Evolutionary conservation across 176 grass and related monocot genomes (phyloP), one percentile per base, ranked within the genome.

Genomic region (Lolium perenne): DNA sequence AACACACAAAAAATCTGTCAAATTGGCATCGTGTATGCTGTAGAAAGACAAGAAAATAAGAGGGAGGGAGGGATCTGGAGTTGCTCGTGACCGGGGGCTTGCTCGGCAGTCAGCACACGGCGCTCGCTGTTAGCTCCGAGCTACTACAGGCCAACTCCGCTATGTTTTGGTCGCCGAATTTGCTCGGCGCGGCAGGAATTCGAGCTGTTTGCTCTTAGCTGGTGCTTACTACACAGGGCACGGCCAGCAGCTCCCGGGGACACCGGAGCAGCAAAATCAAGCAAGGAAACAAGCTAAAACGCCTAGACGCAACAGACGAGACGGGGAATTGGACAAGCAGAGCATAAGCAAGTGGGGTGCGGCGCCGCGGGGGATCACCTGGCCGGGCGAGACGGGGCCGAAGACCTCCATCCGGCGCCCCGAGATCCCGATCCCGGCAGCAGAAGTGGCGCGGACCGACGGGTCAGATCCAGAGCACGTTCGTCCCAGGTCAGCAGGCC

Each of bases 341-440:
- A 21, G 53, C 35, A 69, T 0, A 0, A 43, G 53, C 35, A 69
- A 16, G 71, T 25, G 10, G 13, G 47, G 70, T 0, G 13, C 48
- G 23, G 41, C 11, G n/a, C 41, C 0, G 68, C 18, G 18, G 68
- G 4, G 41, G 8, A 8, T 63, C 61, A 95, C 93, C 90, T 95
- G 93, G 10, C 90, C 93, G 38, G 90, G 88, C 53, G 85, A 88
- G 80, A 94, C 93, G 65, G 87, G 93, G 58, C 87, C 90, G 77
- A 90, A 93, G 80, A 93, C 87, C 84, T 93, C 91, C 91, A 93
- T 93, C 29, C 20, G 61, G 20, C 6, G 47, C 16, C 2, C 32
- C 32, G 21, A 64, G 86, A 82, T 65, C 76, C n/a, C 23, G 66
- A 54, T 62, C 64, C 65, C 25, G 4, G 40, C 40, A 3, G 71